Conservation (phyloP, 2,329 filamentous ascomycete genomes). For the Trichoderma lentiforme region DNA sequence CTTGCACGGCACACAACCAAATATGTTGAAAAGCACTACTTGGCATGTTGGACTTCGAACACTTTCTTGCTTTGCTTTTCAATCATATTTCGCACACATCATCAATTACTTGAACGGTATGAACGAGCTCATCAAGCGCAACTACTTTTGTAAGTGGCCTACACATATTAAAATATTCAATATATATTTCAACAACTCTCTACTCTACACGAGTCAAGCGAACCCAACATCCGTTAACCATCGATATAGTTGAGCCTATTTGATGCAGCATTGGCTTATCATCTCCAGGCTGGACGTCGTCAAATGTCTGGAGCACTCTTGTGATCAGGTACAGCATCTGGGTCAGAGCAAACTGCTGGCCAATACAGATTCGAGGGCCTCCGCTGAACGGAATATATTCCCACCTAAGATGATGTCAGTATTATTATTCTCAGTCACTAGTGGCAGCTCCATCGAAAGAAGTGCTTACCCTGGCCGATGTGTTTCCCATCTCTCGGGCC, state of each 20-base stretch:
- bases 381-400: slow-evolving; percentile 45
- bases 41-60: rapidly evolving
- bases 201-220: slow-evolving; percentile 24
- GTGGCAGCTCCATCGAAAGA: background rate
- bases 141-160: background rate
- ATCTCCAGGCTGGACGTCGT: slow-evolving; percentile 28
- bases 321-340: slow-evolving; percentile 39
- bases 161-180: background rate
- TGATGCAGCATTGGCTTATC: slow-evolving; percentile 27
- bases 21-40: background rate
- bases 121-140: background rate
- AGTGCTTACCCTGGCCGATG: slow-evolving; percentile 34
- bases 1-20: background rate
- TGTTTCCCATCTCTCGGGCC: slow-evolving; percentile 43
- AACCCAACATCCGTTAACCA: slow-evolving; percentile 29
- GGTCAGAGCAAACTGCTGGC: slow-evolving; percentile 42
- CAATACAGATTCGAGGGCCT: slow-evolving; percentile 44
- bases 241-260: slow-evolving; percentile 25
- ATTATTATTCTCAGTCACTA: background rate
- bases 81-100: background rate
- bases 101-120: background rate
- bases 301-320: slow-evolving; percentile 34
- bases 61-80: background rate
- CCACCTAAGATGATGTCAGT: slow-evolving; percentile 27
- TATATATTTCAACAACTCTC: background rate